These are phyloP conservation scores for Nothopassalora personata DNA, from an alignment of 2,329 filamentous ascomycete species.

Conservation along the genomic window DNA sequence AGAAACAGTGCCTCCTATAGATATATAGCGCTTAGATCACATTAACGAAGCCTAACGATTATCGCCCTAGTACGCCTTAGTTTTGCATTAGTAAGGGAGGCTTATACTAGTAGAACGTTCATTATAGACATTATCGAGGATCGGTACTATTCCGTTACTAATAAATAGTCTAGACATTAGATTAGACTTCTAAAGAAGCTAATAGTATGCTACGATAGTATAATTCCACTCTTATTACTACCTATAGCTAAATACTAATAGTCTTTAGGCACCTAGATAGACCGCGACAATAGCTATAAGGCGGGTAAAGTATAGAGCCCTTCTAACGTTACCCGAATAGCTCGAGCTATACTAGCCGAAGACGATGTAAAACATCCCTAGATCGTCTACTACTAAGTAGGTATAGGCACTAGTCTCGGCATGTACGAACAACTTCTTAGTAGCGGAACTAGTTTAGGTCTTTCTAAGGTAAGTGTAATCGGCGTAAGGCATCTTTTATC, in stretches of 20 bases:
- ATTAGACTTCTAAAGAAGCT: conserved; percentile 22
- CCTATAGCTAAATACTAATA: too few relatives aligned
- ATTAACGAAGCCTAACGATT: neutral
- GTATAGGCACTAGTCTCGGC: conserved; percentile 33
- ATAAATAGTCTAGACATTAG: conserved; percentile 12
- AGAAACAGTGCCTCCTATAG: neutral
- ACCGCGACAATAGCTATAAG: conserved; percentile 32
- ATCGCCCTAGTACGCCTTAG: neutral
- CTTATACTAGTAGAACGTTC: neutral
- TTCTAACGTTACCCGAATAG: conserved; percentile 35
- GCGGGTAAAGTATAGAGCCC: conserved; percentile 30
- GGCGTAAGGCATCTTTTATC: too few relatives aligned
- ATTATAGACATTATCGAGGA: neutral
- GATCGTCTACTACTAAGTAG: conserved; percentile 37
- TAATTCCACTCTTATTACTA: too few relatives aligned
- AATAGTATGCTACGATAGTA: conserved; percentile 28
- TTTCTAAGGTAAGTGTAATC: too few relatives aligned
- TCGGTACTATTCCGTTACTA: conserved; percentile 6
- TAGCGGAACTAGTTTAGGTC: conserved; percentile 32
- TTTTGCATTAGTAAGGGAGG: neutral
- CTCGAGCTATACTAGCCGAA: conserved; percentile 31
- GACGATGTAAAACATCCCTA: conserved; percentile 34
- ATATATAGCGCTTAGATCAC: neutral
- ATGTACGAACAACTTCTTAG: conserved; percentile 30
- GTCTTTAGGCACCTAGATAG: conserved; percentile 31